Percentiles rank a stretch among this genome's conserved stretches.
phyloP scores from a whole-genome alignment of 2,329 filamentous ascomycete species.

The Botrytis squamosa region DNA sequence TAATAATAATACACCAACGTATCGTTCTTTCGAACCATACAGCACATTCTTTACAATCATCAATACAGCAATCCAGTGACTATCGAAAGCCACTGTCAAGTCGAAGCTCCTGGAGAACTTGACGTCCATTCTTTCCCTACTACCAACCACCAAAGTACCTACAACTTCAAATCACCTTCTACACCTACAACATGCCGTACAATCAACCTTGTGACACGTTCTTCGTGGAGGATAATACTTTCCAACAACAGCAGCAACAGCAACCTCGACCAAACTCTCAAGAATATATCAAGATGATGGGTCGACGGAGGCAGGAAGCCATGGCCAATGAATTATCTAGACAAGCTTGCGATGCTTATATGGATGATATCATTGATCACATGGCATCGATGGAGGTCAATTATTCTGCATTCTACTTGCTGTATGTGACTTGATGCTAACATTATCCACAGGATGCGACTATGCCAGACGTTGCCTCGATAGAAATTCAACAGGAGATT shows the following conservation, averaged over 20 bases:
- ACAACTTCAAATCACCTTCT: conserved; percentile 27
- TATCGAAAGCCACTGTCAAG: conserved; percentile 33
- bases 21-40: conserved; percentile 31
- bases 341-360: conserved; percentile 82
- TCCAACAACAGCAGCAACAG: conserved; percentile 18
- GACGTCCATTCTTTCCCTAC: conserved; percentile 39
- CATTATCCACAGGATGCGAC: conserved; percentile 65
- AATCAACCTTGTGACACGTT: conserved; percentile 62
- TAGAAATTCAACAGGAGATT: conserved; percentile 98
- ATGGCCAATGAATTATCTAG: conserved; percentile 87
- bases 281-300: conserved; percentile 75
- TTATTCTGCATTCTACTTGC: conserved; percentile 24
- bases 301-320: conserved; percentile 79
- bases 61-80: conserved; percentile 32
- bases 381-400: conserved; percentile 88
- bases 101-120: conserved; percentile 43
- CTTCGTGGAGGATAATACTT: conserved; percentile 58
- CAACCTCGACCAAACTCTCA: conserved; percentile 47
- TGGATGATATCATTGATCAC: conserved; percentile 90
- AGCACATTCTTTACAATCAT: conserved; percentile 36
- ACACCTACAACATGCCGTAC: conserved; percentile 37
- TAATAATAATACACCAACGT: conserved; percentile 36
- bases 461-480: conserved; percentile 91
- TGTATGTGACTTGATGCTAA: conserved; percentile 31
- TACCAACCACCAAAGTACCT: conserved; percentile 16